Evolutionary conservation across 805 yeast genomes (phyloP).

Genomic region (Huiozyma sinensis): DNA sequence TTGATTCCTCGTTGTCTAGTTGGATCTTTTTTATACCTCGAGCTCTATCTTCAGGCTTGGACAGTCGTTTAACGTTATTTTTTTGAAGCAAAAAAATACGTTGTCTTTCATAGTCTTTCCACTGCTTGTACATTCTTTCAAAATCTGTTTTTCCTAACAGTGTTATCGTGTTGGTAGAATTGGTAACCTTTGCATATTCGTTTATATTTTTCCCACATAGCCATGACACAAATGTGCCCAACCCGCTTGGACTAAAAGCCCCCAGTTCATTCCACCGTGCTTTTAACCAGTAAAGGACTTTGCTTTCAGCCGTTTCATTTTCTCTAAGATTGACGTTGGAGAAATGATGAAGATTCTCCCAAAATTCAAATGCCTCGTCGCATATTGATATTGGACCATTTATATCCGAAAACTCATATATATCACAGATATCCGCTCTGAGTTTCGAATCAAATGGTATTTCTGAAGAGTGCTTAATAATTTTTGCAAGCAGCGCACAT

Average conservation of each 20-base stretch:
- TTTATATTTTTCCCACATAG: constrained; percentile 20
- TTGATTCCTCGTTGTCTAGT: background rate
- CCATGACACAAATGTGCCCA: constrained; percentile 37
- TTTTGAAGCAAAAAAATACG: constrained; percentile 7
- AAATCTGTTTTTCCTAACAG: too few species aligned
- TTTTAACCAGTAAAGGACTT: constrained; percentile 41
- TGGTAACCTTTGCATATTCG: background rate
- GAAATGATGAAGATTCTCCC: constrained; percentile 38
- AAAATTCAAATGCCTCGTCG: constrained; percentile 40
- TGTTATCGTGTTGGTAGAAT: too few species aligned
- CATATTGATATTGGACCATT: constrained; percentile 47
- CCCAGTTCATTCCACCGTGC: constrained; percentile 34
- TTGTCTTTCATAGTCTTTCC: constrained; percentile 8
- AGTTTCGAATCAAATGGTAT: constrained; percentile 31
- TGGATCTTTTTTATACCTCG: background rate
- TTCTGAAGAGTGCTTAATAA: constrained; percentile 12
- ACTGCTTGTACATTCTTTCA: background rate
- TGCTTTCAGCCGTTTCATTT: constrained; percentile 22
- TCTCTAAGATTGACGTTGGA: constrained; percentile 25
- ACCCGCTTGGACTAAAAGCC: constrained; percentile 2
- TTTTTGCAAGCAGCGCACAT: constrained; percentile 15
- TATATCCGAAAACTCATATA: constrained; percentile 44
- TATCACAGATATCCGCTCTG: constrained; percentile 36
- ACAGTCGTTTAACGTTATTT: background rate
- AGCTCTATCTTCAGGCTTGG: background rate